Base-by-base conservation (phyloP, 2,329 filamentous ascomycete genomes). In the Neonectria coccinea region DNA sequence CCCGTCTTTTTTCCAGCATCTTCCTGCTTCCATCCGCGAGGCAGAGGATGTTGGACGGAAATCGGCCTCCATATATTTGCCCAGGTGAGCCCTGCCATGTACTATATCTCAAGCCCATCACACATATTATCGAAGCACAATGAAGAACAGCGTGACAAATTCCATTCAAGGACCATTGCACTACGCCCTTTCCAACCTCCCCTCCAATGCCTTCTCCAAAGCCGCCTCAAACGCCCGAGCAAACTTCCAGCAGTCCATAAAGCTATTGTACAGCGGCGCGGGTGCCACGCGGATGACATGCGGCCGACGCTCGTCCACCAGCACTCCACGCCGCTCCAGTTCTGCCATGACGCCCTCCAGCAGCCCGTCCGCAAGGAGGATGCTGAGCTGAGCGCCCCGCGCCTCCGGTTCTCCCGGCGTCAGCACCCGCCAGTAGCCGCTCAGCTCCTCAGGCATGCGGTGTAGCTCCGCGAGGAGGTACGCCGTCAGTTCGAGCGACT, bases 221-320 rank as follows among this genome's bases (percentile, higher is more conserved):
- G 76, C 76, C 25, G 55, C 62, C 39, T 60, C 61, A 45, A 79
- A 76, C 11, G 70, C 73, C 64, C 60, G 58, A 12, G 73, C 73
- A 68, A 79, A 79, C n/a, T 70, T 70, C 36, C 67, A 77, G 56
- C 77, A 78, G 56, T 97, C 93, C 45, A 80, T 80, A 75, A 91
- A 95, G 0, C 85, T 89, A 75, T 95, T 96, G 77, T 96, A 97
- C 75, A 97, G 76, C 8, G 93, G 92, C 45, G 90, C 89, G 4
- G 93, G 92, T 5, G 93, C 92, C 5, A 95, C 88, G 9, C 93
- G 83, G 51, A 97, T 88, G 12, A 96, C 93, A 77, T 94, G 88
- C 2, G 93, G 93, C 76, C 90, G 91, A 66, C 93, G 84, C 80
- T 94, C 90, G 74, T 97, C 93, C n/a, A 92, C 86, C 1, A 96